Conservation (phyloP, 192 early-diverging fungal genomes). For the Coemansia sp. region DNA sequence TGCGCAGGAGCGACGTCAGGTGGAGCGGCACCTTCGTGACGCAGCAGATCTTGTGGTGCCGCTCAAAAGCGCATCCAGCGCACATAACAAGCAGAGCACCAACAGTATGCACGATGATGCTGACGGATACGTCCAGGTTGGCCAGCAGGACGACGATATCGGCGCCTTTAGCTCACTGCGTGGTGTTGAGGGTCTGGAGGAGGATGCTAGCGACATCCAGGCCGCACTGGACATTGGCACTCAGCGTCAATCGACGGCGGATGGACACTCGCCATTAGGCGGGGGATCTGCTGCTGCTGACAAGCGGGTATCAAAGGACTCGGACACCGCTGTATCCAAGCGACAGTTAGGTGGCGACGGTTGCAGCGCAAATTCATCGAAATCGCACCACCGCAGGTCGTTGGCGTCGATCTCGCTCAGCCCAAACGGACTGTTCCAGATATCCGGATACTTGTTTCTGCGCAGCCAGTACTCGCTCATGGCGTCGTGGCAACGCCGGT, state of each 20-base stretch:
- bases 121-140: conserved; percentile 40
- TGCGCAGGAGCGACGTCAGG: conserved; percentile 17
- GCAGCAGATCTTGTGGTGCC: conserved; percentile 19
- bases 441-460: conserved; percentile 80
- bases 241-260: neutral
- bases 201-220: conserved; percentile 7
- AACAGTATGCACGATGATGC: conserved; percentile 11
- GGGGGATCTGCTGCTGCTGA: neutral
- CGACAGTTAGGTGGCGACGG: neutral
- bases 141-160: conserved; percentile 41
- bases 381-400: conserved; percentile 25
- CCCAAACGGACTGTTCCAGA: conserved; percentile 53
- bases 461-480: conserved; percentile 71
- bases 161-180: conserved; percentile 10
- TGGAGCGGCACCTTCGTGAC: conserved; percentile 17
- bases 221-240: neutral
- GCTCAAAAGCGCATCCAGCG: neutral
- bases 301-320: neutral
- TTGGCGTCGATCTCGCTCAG: conserved; percentile 50
- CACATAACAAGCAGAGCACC: neutral
- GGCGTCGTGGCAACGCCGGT: conserved; percentile 77
- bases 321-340: neutral
- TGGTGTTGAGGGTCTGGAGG: conserved; percentile 21
- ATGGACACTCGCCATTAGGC: neutral
- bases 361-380: conserved; percentile 5